Evolutionary conservation across 306 rosid genomes (phyloP), one percentile per base, ranked within the genome.

Genomic region (Ochetophila trinervis): DNA sequence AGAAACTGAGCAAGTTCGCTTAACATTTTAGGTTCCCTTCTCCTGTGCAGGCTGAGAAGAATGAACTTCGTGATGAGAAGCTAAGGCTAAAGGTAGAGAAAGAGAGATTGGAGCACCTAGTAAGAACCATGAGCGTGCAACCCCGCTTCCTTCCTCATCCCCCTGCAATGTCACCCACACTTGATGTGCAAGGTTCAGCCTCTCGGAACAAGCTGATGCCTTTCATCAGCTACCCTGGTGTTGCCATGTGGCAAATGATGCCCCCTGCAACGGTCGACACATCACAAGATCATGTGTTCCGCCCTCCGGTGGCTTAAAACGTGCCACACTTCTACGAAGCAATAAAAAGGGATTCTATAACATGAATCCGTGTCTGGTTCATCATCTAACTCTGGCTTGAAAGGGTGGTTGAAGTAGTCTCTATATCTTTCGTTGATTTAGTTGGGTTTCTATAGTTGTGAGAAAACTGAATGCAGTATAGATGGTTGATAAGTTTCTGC

Each of bases 191-290:
- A 76, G 91, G 78, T 54, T 91, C 82, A 75, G 74, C 78, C 24
- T 65, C 82, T 3, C 83, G 88, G 40, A 80, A 74, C 88, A 88
- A 86, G 67, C 62, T 88, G 77, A 73, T 82, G 76, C 90, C 96
- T 71, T 74, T 80, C 74, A 66, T 86, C 5, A 72, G 96, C 34
- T 86, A 88, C 62, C 92, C 90, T 7, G 83, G 92, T 23, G 77
- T 88, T 55, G 86, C 84, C 59, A 82, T 88, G 96, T 88, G 96
- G 96, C 90, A 86, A 44, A 80, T 86, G 72, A 64, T 86, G 87
- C 96, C 96, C 16, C 85, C 89, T 1, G 84, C 96, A 0, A 62
- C 88, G 0, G 79, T 86, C 62, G 89, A 88, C 78, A 83, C 86
- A 57, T 82, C 96, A 15, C 88, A 88, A 77, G 90, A 88, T 81